Conservation (phyloP, 495 filamentous ascomycete genomes). For the Trypethelium eluteriae region DNA sequence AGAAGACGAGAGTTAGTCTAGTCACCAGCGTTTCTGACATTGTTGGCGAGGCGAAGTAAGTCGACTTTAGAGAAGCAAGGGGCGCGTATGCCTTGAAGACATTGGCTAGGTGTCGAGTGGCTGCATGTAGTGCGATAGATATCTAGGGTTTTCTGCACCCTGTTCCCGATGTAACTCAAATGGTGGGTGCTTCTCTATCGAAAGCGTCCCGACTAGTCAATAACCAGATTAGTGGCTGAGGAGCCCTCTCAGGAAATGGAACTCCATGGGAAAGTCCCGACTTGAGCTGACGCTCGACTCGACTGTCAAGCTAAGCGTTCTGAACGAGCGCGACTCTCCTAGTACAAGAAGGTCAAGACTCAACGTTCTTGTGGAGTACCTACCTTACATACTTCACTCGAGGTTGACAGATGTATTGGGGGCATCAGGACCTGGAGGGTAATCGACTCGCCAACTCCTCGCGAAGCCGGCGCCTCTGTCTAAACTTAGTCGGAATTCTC, state of each 20-base stretch:
- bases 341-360: too few relatives aligned
- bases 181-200: not conserved
- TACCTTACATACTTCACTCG: too few relatives aligned
- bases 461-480: too few relatives aligned
- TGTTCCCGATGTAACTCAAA: conserved; percentile 1
- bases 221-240: not conserved
- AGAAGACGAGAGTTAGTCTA: not conserved
- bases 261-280: too few relatives aligned
- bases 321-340: too few relatives aligned
- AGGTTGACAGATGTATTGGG: not conserved
- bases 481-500: too few relatives aligned
- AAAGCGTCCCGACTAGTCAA: not conserved
- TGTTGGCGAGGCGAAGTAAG: not conserved
- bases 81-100: not conserved
- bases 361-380: too few relatives aligned
- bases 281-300: too few relatives aligned
- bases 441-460: too few relatives aligned
- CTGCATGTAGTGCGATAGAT: not conserved
- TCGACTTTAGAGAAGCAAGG: not conserved
- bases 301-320: too few relatives aligned
- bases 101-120: conserved; percentile 4
- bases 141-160: not conserved
- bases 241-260: too few relatives aligned
- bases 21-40: not conserved
- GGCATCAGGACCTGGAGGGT: not conserved